Conservation (phyloP, 2,329 filamentous ascomycete genomes). For the Xylaria sp. region DNA sequence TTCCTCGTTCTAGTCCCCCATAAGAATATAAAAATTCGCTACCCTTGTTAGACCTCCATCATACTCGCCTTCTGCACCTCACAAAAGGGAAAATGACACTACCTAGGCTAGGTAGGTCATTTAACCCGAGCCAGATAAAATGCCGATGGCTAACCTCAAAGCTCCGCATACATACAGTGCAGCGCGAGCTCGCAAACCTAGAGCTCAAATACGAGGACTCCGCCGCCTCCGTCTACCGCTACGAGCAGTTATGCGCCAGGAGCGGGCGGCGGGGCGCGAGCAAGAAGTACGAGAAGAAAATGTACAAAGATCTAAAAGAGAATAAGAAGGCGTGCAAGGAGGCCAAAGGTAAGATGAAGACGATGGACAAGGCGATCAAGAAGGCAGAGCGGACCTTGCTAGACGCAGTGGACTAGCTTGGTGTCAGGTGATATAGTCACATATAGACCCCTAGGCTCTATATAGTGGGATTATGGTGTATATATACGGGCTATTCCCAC, state of each 20-base stretch:
- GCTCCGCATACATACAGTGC: not conserved
- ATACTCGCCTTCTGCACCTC: not conserved
- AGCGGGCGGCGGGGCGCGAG: constrained; percentile 3
- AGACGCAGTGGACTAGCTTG: not conserved
- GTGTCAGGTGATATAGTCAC: too few species aligned
- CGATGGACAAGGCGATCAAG: not conserved
- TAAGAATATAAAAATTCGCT: not conserved
- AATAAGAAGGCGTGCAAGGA: not conserved
- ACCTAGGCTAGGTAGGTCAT: too few species aligned
- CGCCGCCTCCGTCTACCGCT: not conserved
- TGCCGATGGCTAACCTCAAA: not conserved
- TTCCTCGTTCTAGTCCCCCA: not conserved
- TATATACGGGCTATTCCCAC: too few species aligned
- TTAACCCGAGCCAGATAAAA: too few species aligned
- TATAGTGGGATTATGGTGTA: too few species aligned
- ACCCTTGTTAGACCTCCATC: not conserved
- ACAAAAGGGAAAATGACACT: not conserved
- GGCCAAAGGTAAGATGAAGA: not conserved
- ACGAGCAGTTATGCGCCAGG: not conserved
- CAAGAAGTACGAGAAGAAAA: constrained; percentile 12
- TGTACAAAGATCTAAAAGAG: not conserved
- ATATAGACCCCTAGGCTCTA: too few species aligned
- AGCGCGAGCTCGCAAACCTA: not conserved
- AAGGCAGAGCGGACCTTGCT: not conserved
- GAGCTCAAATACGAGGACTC: constrained; percentile 1